Evolutionary conservation across 345 rosid genomes (phyloP).

Genomic region (Euphorbia lathyris): DNA sequence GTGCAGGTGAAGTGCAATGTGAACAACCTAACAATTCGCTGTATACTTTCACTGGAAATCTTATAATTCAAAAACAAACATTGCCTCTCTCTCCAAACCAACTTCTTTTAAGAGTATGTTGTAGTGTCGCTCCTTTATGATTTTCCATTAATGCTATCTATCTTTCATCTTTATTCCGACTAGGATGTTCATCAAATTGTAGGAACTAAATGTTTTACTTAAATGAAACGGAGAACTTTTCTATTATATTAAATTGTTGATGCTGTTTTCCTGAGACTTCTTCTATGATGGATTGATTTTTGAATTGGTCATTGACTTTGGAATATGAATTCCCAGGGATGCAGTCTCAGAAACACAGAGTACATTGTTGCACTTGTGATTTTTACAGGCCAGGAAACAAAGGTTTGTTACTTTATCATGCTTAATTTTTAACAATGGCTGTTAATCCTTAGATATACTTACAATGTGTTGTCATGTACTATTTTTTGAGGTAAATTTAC

Average conservation of each 20-base stretch:
- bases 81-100: conserved; percentile 94
- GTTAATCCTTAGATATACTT: background rate
- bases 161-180: background rate
- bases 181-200: conserved; percentile 2
- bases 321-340: conserved; percentile 57
- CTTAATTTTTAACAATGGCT: background rate
- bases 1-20: conserved; percentile 96
- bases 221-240: background rate
- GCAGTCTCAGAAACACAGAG: conserved; percentile 97
- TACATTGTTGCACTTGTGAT: conserved; percentile 84
- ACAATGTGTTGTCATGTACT: background rate
- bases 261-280: conserved; percentile 10
- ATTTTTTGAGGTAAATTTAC: background rate
- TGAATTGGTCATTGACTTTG: background rate
- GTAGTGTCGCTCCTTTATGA: conserved; percentile 14
- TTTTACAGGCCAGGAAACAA: conserved; percentile 96
- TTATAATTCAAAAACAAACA: conserved; percentile 78
- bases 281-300: conserved; percentile 16
- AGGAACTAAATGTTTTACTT: conserved; percentile 6
- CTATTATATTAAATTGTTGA: background rate
- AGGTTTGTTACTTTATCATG: conserved; percentile 47
- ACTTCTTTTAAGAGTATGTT: conserved; percentile 77
- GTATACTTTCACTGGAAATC: conserved; percentile 98
- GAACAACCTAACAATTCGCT: conserved; percentile 98
- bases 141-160: conserved; percentile 7